phyloP scores from a whole-genome alignment of 148 eudicot genomes.

The Nepenthes gracilis region DNA sequence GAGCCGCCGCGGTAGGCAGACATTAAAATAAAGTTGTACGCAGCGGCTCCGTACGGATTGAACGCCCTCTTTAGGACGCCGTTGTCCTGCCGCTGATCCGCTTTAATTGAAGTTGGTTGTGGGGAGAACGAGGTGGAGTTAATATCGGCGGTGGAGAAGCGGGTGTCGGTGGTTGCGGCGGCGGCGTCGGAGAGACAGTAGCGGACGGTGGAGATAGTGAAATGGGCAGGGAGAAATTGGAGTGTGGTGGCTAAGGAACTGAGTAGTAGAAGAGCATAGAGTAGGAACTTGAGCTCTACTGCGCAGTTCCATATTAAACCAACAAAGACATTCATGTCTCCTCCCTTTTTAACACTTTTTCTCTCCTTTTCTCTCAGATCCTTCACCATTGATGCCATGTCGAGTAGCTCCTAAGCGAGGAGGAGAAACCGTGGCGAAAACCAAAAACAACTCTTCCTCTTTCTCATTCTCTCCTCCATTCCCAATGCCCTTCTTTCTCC shows the following conservation, averaged over 20 bases:
- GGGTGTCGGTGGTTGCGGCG: background rate
- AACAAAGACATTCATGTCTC: slow-evolving; percentile 22
- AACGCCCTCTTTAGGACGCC: slow-evolving; percentile 39
- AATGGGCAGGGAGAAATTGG: slow-evolving; percentile 43
- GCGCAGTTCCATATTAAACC: slow-evolving; percentile 48
- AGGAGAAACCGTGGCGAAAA: too few relatives aligned
- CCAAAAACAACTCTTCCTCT: too few relatives aligned
- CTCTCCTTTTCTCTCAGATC: slow-evolving; percentile 7
- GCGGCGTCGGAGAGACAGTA: background rate
- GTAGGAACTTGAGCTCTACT: slow-evolving; percentile 46
- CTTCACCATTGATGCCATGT: slow-evolving; percentile 1
- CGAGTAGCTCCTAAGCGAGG: too few relatives aligned
- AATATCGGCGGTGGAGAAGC: background rate
- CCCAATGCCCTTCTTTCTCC: too few relatives aligned
- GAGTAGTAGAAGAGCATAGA: slow-evolving; percentile 43
- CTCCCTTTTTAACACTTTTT: background rate
- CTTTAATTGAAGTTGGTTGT: background rate
- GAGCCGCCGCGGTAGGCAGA: slow-evolving; percentile 70
- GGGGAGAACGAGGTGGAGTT: background rate
- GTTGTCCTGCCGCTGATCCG: slow-evolving; percentile 7
- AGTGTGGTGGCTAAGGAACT: slow-evolving; percentile 40
- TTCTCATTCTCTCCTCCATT: too few relatives aligned
- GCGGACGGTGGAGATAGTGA: slow-evolving; percentile 17
- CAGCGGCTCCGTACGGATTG: slow-evolving; percentile 42
- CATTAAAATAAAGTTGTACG: slow-evolving; percentile 65